phyloP scores from a whole-genome alignment of 768 basidiomycete genomes.

The Fomitopsis serialis region DNA sequence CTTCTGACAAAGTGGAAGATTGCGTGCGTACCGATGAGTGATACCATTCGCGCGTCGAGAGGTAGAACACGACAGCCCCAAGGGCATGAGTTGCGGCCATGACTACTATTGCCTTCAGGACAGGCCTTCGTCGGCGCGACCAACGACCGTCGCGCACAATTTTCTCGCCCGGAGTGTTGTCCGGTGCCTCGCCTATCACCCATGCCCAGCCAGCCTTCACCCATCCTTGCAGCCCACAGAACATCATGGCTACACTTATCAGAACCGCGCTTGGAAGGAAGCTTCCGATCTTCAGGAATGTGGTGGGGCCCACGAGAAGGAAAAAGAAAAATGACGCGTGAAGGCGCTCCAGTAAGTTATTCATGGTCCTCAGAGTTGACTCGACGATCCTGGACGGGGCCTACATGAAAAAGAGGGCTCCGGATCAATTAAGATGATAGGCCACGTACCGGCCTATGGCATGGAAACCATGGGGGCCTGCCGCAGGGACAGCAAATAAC shows the following conservation, averaged over 20 bases:
- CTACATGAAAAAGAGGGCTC: background rate
- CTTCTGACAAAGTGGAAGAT: background rate
- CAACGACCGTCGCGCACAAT: constrained; percentile 22
- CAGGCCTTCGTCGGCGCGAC: constrained; percentile 46
- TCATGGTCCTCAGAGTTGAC: constrained; percentile 82
- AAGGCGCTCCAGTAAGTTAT: constrained; percentile 91
- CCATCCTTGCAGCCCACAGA: constrained; percentile 76
- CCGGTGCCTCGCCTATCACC: too few species aligned
- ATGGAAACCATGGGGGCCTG: constrained; percentile 94
- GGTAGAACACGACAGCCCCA: constrained; percentile 47
- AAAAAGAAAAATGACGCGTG: constrained; percentile 99
- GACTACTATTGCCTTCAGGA: constrained; percentile 46
- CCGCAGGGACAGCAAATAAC: constrained; percentile 79
- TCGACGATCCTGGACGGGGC: constrained; percentile 60
- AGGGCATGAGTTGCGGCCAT: constrained; percentile 51
- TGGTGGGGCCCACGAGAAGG: constrained; percentile 57
- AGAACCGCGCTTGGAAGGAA: constrained; percentile 88
- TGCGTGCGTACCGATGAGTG: constrained; percentile 38
- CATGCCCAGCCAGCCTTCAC: constrained; percentile 53
- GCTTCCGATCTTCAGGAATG: constrained; percentile 84
- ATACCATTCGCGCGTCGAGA: constrained; percentile 42
- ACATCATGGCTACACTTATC: constrained; percentile 80
- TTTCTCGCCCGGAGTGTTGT: constrained; percentile 1
- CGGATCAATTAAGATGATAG: background rate
- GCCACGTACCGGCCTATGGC: constrained; percentile 76